phyloP scores from a whole-genome alignment of 2,329 filamentous ascomycete species.

The Pseudogymnoascus sp. region DNA sequence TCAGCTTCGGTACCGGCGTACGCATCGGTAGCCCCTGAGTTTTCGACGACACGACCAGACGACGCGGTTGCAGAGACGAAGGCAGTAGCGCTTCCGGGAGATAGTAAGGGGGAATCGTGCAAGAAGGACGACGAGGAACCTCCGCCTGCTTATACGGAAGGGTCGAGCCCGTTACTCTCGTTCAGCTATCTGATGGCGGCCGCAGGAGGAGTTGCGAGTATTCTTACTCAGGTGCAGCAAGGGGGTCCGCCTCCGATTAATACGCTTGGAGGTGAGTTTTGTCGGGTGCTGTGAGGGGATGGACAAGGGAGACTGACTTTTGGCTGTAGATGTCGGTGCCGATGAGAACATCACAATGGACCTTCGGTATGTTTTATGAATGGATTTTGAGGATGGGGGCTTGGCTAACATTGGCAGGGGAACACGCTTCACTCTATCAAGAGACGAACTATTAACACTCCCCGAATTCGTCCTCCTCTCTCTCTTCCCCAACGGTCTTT shows the following conservation, averaged over 20 bases:
- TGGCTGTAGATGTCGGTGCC: conserved; percentile 60
- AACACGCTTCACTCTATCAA: conserved; percentile 84
- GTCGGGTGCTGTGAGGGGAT: neutral
- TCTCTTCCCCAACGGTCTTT: conserved; percentile 96
- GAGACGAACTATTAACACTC: conserved; percentile 89
- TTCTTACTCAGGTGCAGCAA: conserved; percentile 98
- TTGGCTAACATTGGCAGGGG: conserved; percentile 50
- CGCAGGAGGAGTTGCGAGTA: conserved; percentile 93
- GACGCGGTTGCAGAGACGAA: conserved; percentile 67
- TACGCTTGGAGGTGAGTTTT: conserved; percentile 66
- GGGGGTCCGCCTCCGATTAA: conserved; percentile 78
- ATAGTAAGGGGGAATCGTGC: conserved; percentile 68
- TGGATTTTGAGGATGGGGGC: neutral
- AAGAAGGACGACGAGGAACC: conserved; percentile 84
- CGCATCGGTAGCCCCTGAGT: conserved; percentile 32
- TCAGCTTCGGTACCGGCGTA: conserved; percentile 45
- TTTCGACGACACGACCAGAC: conserved; percentile 27
- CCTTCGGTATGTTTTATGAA: conserved; percentile 58
- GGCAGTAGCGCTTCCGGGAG: conserved; percentile 63
- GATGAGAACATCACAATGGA: conserved; percentile 96
- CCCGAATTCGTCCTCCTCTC: conserved; percentile 96
- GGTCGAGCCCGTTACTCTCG: conserved; percentile 80
- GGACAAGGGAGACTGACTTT: conserved; percentile 13
- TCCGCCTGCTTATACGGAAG: conserved; percentile 92
- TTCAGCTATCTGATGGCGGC: conserved; percentile 98